phyloP scores from a whole-genome alignment of 2,329 filamentous ascomycete species.

The Stromatinia cepivora region DNA sequence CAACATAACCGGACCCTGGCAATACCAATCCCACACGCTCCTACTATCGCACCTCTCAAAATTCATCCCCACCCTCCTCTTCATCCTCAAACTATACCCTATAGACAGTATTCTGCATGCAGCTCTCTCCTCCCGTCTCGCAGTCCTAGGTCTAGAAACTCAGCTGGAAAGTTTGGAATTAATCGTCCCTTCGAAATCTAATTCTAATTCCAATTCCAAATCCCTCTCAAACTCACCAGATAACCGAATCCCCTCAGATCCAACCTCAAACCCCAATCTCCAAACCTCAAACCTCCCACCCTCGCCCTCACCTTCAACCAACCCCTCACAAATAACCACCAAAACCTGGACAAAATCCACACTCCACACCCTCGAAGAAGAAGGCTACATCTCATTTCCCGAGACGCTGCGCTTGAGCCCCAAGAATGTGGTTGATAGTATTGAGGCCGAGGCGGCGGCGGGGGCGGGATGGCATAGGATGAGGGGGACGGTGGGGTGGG shows the following conservation, averaged over 20 bases:
- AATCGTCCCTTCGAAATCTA: too few relatives aligned
- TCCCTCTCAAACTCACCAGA: neutral
- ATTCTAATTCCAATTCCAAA: too few relatives aligned
- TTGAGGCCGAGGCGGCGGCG: slow-evolving; percentile 5
- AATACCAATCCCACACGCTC: slow-evolving; percentile 4
- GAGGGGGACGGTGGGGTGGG: slow-evolving; percentile 11
- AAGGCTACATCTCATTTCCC: slow-evolving; percentile 4
- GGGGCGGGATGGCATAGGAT: slow-evolving; percentile 5
- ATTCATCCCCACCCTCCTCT: slow-evolving; percentile 15
- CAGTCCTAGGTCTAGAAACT: neutral
- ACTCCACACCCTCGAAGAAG: neutral
- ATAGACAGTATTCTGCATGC: neutral
- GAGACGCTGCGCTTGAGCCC: neutral
- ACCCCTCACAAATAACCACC: neutral
- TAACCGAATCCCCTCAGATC: neutral
- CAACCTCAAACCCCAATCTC: neutral
- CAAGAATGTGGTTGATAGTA: slow-evolving; percentile 20
- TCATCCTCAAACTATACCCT: slow-evolving; percentile 2
- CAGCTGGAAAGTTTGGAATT: neutral
- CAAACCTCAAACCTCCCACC: neutral
- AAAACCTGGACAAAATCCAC: neutral
- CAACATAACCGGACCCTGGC: neutral
- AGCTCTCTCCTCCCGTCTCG: neutral
- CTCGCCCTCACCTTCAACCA: too few relatives aligned
- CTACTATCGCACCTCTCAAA: neutral